Evolutionary conservation across 176 grass and related monocot genomes (phyloP).

Genomic region (Triticum turgidum): DNA sequence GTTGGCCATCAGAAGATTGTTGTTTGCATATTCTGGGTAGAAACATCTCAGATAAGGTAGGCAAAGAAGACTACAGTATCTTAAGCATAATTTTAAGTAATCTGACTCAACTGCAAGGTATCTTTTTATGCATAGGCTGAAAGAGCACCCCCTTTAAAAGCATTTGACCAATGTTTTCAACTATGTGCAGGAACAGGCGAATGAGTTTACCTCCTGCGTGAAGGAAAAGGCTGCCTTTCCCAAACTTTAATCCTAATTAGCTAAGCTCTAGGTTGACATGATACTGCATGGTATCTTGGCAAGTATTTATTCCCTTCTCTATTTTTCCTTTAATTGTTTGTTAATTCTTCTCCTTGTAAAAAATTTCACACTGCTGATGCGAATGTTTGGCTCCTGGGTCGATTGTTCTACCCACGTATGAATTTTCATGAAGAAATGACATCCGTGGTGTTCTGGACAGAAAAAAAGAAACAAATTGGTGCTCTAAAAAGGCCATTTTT

Average conservation of each 20-base stretch:
- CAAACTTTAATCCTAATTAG: conserved; percentile 30
- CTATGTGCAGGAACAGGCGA: conserved; percentile 11
- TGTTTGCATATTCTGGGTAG: conserved; percentile 17
- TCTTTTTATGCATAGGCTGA: conserved; percentile 24
- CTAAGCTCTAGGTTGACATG: conserved; percentile 33
- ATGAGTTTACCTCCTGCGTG: conserved; percentile 37
- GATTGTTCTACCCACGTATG: too few species aligned
- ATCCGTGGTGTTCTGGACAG: too few species aligned
- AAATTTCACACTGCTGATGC: background rate
- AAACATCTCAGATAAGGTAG: conserved; percentile 17
- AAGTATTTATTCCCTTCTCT: background rate
- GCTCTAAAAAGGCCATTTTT: too few species aligned
- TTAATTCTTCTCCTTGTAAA: background rate
- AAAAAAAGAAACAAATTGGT: too few species aligned
- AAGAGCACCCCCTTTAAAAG: conserved; percentile 5
- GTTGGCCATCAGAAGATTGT: conserved; percentile 11
- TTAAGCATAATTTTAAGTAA: conserved; percentile 32
- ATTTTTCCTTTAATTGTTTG: background rate
- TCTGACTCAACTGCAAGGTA: conserved; percentile 9
- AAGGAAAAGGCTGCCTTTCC: conserved; percentile 25
- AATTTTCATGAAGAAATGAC: too few species aligned
- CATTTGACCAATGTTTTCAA: conserved; percentile 52
- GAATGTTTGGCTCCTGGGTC: too few species aligned
- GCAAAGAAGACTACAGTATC: conserved; percentile 17
- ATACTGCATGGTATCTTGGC: conserved; percentile 3